Base-by-base conservation (phyloP, 257 asterid genomes). In the Euphrasia confusa region DNA sequence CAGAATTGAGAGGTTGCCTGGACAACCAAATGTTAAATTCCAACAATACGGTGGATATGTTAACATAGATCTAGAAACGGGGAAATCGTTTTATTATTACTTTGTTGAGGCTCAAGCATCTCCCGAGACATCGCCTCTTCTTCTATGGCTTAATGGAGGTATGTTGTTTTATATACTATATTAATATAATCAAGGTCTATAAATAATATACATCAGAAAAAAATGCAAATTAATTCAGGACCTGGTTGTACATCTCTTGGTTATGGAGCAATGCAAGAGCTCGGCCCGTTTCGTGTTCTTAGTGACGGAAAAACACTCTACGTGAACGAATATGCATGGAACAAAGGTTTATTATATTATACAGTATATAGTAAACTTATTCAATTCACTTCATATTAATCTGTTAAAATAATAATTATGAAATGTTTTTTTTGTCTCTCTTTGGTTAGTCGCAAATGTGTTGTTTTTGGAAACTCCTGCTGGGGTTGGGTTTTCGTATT, bases 161-260 rank as follows among this genome's bases (percentile, higher is more conserved):
- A 12, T 12, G 49, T 37, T 57, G 7, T 17, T 14, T 52, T 2
- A 26, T 48, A 61, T 44, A 21, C 24, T 21, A 21, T 21, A 21
- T 21, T 21, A 21, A 21, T 21, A 21, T 21, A 21, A 21, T 21
- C 24, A 21, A 21, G 24, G 24, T 21, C 24, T 1, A 21, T 21
- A 21, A 21, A 21, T n/a, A n/a, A n/a, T 21, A 21, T 21, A 21
- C 24, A 21, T 49, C 1, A 4, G 26, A 58, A 57, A 71, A 21
- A 21, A 21, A 21, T 57, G 7, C n/a, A 35, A 10, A 11, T 61
- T 21, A 21, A 21, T 1, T 21, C 59, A 90, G 97, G 97, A 8
- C 97, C 97, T 0, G 97, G 97, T 10, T 90, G 97, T 71, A 87
- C 97, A 10, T 90, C 97, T 37, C 89, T 90, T 7, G 96, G 82